These are phyloP conservation scores for Xerocomellus chrysenteron DNA, from an alignment of 768 basidiomycete species.

Conservation along the genomic window DNA sequence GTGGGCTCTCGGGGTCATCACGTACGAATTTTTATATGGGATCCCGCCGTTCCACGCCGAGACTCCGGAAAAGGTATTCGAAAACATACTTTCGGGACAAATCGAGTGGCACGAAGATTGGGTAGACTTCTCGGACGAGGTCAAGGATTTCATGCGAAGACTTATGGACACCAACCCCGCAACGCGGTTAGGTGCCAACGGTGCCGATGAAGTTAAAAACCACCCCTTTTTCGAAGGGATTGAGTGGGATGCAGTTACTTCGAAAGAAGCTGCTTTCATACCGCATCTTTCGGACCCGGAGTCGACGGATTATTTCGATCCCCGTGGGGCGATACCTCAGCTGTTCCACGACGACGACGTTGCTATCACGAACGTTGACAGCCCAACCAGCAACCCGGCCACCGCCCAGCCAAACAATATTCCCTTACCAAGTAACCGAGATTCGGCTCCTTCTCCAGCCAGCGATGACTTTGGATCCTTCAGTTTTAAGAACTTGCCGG, in stretches of 20 bases:
- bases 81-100: slow-evolving; percentile 93
- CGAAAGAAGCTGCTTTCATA: slow-evolving; percentile 89
- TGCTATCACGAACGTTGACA: slow-evolving; percentile 53
- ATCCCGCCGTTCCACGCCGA: slow-evolving; percentile 98
- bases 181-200: slow-evolving; percentile 78
- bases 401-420: slow-evolving; percentile 17
- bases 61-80: slow-evolving; percentile 95
- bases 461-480: slow-evolving; percentile 96
- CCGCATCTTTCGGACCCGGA: slow-evolving; percentile 94
- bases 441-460: slow-evolving; percentile 50
- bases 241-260: slow-evolving; percentile 91
- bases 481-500: slow-evolving; percentile 95
- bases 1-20: slow-evolving; percentile 99
- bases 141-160: slow-evolving; percentile 85
- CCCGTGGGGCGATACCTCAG: slow-evolving; percentile 88
- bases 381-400: slow-evolving; percentile 31
- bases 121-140: slow-evolving; percentile 81
- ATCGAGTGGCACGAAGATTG: slow-evolving; percentile 97
- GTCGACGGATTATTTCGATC: slow-evolving; percentile 99
- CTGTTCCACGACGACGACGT: slow-evolving; percentile 89
- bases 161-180: slow-evolving; percentile 80
- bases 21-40: slow-evolving; percentile 97
- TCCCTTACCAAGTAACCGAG: slow-evolving; percentile 37
- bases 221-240: slow-evolving; percentile 90
- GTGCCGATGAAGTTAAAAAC: slow-evolving; percentile 88